Base-by-base conservation (phyloP, 1,284 basidiomycete genomes). In the Leccinum huronense region DNA sequence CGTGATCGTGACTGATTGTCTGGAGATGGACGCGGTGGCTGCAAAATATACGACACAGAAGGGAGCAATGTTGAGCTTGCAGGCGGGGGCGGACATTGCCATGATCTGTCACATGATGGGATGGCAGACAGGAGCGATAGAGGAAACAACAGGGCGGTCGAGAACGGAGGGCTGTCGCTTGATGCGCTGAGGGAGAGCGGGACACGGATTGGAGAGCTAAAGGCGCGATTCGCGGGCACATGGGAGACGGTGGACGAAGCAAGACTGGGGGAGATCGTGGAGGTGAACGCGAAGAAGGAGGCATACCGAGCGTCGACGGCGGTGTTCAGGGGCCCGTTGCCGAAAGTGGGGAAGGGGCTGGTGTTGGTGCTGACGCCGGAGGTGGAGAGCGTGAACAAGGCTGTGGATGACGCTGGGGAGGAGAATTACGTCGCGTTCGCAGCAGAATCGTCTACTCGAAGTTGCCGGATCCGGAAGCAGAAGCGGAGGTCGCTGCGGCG, bases 1-100 rank as follows among this genome's bases (percentile, higher is more conserved):
- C 1, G 81, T 89, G 30, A 74, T 87, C 16, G 86, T 88, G 30
- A 88, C 87, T 0, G 87, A 89, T 71, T 89, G 87, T 68, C 76
- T 89, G 19, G 87, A 88, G 75, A 90, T 90, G 88, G 84, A 85
- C 58, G 87, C 89, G 14, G 82, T 90, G 16, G 80, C 83, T 0
- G 78, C 80, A 36, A 82, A 79, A 10, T 83, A 82, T 65, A 85
- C 84, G 14, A 75, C 82, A 3, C 79, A 82, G 59, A 80, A 78
- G 55, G 87, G 85, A 3, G 84, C 86, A 0, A 80, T 88, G 16
- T 71, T 79, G 63, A 81, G 84, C 3, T 72, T 90, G 40, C 75
- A 77, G 58, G 87, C 89, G 0, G 88, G 87, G 3, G 85, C 86
- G 19, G 88, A 90, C 64, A 75, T 90, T 14, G 86, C 79, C 8